phyloP scores from a whole-genome alignment of 148 eudicot species.

The Chenopodium album region DNA sequence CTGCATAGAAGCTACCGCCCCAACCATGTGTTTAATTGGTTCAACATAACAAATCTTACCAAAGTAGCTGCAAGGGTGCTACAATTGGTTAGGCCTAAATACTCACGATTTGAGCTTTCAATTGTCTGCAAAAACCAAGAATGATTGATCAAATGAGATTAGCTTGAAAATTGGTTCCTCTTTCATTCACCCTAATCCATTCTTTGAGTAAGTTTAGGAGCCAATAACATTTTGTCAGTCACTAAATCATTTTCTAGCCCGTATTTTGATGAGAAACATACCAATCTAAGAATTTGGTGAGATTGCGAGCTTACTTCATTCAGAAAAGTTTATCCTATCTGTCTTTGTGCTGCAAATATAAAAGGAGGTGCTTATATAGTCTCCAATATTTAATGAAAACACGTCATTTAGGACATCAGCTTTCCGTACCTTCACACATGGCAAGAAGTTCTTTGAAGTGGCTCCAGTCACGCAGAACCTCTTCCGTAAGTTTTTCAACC shows the following conservation, averaged over 20 bases:
- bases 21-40: constrained; percentile 1
- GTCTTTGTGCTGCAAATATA: constrained; percentile 86
- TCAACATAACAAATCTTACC: constrained; percentile 43
- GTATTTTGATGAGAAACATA: constrained; percentile 25
- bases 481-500: constrained; percentile 93
- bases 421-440: constrained; percentile 69
- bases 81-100: constrained; percentile 52
- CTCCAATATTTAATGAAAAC: constrained; percentile 1
- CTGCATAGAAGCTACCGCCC: constrained; percentile 10
- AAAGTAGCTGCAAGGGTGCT: constrained; percentile 80
- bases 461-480: constrained; percentile 68
- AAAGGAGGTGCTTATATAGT: background rate
- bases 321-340: constrained; percentile 82
- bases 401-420: background rate
- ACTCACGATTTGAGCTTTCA: constrained; percentile 74
- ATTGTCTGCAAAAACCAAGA: constrained; percentile 63
- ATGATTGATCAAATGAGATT: background rate
- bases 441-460: constrained; percentile 87
- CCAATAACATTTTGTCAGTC: background rate
- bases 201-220: background rate
- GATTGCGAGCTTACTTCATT: constrained; percentile 95
- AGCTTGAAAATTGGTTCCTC: background rate
- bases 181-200: background rate
- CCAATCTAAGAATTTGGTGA: constrained; percentile 96
- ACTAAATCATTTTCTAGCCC: background rate